These are phyloP conservation scores for Rhamnella rubrinervis DNA, from an alignment of 331 rosid species.

Conservation along the genomic window DNA sequence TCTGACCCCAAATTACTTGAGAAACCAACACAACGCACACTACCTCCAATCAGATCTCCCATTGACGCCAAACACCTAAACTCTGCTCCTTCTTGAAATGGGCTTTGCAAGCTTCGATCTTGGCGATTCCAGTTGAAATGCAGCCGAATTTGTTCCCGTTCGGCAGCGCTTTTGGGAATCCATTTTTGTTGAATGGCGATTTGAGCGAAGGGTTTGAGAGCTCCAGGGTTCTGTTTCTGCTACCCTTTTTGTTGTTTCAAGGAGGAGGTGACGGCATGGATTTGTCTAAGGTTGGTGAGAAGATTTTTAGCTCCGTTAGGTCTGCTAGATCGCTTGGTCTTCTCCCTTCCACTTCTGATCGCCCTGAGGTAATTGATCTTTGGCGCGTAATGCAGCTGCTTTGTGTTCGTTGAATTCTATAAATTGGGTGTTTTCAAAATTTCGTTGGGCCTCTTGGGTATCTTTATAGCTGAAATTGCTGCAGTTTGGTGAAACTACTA, in stretches of 20 bases:
- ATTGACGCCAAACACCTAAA: not conserved
- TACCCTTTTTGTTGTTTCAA: slow-evolving; percentile 80
- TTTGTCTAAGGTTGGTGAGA: slow-evolving; percentile 92
- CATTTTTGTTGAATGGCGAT: slow-evolving; percentile 75
- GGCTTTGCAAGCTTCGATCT: slow-evolving; percentile 36
- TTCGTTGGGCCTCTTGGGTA: not conserved
- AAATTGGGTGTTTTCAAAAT: not conserved
- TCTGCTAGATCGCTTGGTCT: slow-evolving; percentile 95
- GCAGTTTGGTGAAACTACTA: not conserved
- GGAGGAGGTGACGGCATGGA: slow-evolving; percentile 98
- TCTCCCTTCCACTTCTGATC: slow-evolving; percentile 84
- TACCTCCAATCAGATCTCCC: slow-evolving; percentile 27
- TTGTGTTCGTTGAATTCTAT: not conserved
- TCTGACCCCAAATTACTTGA: not conserved
- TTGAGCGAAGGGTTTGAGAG: slow-evolving; percentile 79
- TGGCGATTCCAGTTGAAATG: slow-evolving; percentile 69
- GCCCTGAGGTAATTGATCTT: slow-evolving; percentile 72
- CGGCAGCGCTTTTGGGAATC: slow-evolving; percentile 71
- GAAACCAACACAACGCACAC: not conserved
- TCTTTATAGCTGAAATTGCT: no score
- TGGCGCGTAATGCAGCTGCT: slow-evolving; percentile 11
- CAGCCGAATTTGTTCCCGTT: slow-evolving; percentile 90
- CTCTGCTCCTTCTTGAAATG: slow-evolving; percentile 25
- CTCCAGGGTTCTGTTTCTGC: slow-evolving; percentile 77
- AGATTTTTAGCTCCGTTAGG: slow-evolving; percentile 94